A percentile compares a stretch with the other conserved stretches of the same genome.
Evolutionary conservation across 2,329 filamentous ascomycete species (phyloP).

Genomic region (Pseudogymnoascus sp.): DNA sequence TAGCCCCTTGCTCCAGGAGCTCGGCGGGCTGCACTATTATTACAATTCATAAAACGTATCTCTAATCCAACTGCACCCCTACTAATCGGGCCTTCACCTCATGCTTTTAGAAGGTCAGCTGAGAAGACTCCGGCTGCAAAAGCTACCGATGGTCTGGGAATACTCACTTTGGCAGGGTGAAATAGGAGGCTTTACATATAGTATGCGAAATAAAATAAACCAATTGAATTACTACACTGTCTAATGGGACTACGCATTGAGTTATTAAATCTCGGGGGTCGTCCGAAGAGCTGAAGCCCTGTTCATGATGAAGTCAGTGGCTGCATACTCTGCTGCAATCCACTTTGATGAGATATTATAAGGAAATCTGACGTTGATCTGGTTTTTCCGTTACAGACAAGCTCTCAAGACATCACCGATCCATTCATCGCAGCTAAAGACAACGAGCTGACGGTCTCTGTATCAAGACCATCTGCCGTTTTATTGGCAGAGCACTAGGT

Average conservation of each 20-base stretch:
- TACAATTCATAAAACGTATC: not conserved
- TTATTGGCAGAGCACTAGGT: not conserved
- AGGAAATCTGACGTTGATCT: too few species aligned
- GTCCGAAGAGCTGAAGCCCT: too few species aligned
- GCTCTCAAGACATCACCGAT: too few species aligned
- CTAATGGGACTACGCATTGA: not conserved
- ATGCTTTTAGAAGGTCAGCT: not conserved
- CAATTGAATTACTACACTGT: not conserved
- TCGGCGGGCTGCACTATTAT: not conserved
- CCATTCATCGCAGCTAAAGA: too few species aligned
- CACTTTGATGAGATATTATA: too few species aligned
- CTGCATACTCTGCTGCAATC: too few species aligned
- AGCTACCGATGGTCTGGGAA: not conserved
- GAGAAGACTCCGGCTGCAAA: not conserved
- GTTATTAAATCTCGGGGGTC: not conserved
- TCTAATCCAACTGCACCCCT: not conserved
- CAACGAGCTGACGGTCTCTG: too few species aligned
- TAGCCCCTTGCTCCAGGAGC: not conserved
- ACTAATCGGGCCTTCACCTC: not conserved
- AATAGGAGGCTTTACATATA: not conserved
- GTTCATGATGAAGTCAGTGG: too few species aligned
- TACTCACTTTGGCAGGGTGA: not conserved
- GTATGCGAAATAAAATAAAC: not conserved
- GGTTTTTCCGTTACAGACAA: too few species aligned
- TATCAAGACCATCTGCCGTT: not conserved